Evolutionary conservation across 2,329 filamentous ascomycete genomes (phyloP).

Genomic region (Cladosporium sp.): DNA sequence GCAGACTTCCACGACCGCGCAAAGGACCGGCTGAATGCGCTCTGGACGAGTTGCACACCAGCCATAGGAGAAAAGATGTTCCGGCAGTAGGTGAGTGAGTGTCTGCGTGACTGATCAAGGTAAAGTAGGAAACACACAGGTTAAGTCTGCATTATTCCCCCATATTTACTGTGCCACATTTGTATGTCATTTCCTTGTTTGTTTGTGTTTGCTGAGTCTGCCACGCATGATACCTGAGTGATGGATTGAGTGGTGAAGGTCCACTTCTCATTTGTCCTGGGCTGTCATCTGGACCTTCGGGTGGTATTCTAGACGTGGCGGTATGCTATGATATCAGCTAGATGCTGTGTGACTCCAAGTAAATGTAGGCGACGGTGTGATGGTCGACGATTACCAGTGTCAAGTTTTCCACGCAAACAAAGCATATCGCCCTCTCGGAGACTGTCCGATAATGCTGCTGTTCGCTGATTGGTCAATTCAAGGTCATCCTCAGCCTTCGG

Average conservation of each 20-base stretch:
- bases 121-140: background rate
- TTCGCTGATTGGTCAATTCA: background rate
- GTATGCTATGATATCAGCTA: too few species aligned
- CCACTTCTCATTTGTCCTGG: background rate
- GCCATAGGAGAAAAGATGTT: background rate
- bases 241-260: background rate
- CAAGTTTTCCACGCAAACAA: background rate
- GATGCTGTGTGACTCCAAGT: background rate
- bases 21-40: background rate
- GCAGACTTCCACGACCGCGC: background rate
- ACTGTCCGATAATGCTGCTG: background rate
- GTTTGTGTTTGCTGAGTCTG: background rate
- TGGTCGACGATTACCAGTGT: background rate
- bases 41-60: background rate
- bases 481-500: background rate
- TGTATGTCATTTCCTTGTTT: background rate
- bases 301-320: too few species aligned
- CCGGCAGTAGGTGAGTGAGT: background rate
- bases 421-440: background rate
- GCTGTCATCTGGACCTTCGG: too few species aligned
- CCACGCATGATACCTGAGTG: background rate
- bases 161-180: background rate
- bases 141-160: background rate
- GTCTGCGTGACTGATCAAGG: background rate
- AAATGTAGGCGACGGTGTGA: background rate